Evolutionary conservation across 2,329 filamentous ascomycete species (phyloP), one percentile per base, ranked within the genome.

Genomic region (Colletotrichum gloeosporioides): DNA sequence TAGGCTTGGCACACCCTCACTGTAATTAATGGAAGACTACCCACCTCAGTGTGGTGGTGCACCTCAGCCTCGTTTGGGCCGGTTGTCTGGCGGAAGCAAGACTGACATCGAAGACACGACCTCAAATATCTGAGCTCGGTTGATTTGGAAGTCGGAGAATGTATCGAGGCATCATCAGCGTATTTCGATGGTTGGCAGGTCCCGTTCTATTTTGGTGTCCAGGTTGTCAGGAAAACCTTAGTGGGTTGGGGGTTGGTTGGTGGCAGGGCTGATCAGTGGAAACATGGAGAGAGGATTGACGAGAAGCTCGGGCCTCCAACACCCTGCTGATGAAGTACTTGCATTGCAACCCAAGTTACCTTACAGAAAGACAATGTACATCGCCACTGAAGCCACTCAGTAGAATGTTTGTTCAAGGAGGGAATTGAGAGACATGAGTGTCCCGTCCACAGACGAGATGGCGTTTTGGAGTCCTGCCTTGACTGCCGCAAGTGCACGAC

Each of bases 171-270:
- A 69, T 65, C 49, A 69, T 64, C 29, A 64, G 34, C 34, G 49
- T 39, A 32, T 15, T 59, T 29, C 22, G 36, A 59, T 32, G 39
- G 53, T 53, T 63, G 57, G 29, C 55, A 49, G 31, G 32, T 4
- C 22, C 36, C 31, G n/a, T 76, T 74, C 59, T 74, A 74, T 69
- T 76, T 69, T 66, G 18, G 53, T 61, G n/a, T 18, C 27, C 32
- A 32, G 22, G 32, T 32, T 72, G 73, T 67, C 18, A 62, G 62
- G 69, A n/a, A 72, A 27, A 15, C 36, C 34, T 62, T 15, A 36
- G 32, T 36, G 13, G 22, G n/a, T 8, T 69, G 71, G 57, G 59
- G 62, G 49, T 39, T 53, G 34, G 62, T 57, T 71, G 55, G 25
- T 39, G 18, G 49, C n/a, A 39, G 72, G 44, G 57, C 27, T 65